A percentile compares a stretch with the other conserved stretches of the same genome.
Evolutionary conservation across 78 protist species (phyloP).

Genomic region (Monosiga brevicollis): DNA sequence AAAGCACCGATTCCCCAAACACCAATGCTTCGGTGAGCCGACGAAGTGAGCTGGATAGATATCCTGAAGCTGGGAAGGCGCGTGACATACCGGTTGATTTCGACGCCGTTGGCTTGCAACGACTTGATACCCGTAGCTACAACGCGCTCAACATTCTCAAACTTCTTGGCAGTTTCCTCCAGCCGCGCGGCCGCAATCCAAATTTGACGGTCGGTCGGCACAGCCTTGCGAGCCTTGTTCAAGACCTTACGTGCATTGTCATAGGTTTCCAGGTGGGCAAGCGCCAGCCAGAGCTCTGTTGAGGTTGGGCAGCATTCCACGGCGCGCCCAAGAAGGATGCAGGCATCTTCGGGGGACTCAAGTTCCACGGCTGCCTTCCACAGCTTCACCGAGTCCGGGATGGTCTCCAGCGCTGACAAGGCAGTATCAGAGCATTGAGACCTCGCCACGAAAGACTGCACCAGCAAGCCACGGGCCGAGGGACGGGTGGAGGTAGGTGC

Average conservation of each 20-base stretch:
- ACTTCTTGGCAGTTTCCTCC: constrained; percentile 68
- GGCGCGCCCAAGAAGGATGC: constrained; percentile 73
- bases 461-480: too few species aligned
- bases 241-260: constrained; percentile 75
- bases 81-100: neutral
- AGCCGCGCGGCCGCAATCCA: constrained; percentile 94
- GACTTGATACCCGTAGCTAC: constrained; percentile 43
- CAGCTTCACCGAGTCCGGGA: constrained; percentile 73
- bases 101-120: constrained; percentile 2
- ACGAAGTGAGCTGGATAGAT: neutral
- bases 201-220: constrained; percentile 64
- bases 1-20: neutral
- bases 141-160: constrained; percentile 29
- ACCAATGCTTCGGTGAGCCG: too few species aligned
- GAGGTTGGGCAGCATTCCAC: constrained; percentile 68
- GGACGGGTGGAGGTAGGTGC: too few species aligned
- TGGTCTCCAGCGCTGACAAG: constrained; percentile 61
- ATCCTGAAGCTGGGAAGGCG: neutral
- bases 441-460: too few species aligned
- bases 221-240: constrained; percentile 62
- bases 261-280: constrained; percentile 83
- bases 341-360: constrained; percentile 75
- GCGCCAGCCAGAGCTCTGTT: constrained; percentile 93
- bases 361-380: constrained; percentile 92
- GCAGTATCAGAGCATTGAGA: too few species aligned